These are phyloP conservation scores for Ustulina deusta DNA, from an alignment of 2,329 filamentous ascomycete genomes.

Conservation along the genomic window DNA sequence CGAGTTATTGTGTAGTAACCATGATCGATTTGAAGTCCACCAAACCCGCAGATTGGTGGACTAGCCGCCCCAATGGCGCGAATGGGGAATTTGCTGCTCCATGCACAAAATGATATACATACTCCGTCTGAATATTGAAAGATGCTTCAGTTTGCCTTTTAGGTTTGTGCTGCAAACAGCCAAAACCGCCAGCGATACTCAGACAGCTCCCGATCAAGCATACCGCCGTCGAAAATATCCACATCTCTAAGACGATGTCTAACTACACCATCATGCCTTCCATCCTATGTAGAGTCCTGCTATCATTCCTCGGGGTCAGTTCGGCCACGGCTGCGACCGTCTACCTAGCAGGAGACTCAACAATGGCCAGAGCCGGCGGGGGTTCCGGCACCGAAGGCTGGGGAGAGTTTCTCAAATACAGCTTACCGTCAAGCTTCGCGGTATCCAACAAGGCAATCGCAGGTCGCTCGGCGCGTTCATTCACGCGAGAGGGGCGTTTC, in stretches of 20 bases:
- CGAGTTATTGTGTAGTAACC: conserved; percentile 5
- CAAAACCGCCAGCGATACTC: neutral
- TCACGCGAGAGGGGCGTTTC: conserved; percentile 74
- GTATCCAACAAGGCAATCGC: conserved; percentile 74
- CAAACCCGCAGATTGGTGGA: conserved; percentile 1
- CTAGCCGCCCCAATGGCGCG: conserved; percentile 21
- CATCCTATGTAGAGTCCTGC: conserved; percentile 7
- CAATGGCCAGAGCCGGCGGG: conserved; percentile 65
- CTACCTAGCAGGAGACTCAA: conserved; percentile 71
- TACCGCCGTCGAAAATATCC: neutral
- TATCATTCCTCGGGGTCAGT: conserved; percentile 32
- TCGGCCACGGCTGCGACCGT: conserved; percentile 54
- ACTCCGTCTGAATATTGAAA: neutral
- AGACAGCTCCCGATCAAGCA: too few relatives aligned
- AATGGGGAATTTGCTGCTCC: neutral
- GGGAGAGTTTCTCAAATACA: conserved; percentile 70
- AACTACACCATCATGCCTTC: neutral
- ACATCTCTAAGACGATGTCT: neutral
- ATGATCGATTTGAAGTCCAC: neutral
- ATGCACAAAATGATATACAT: neutral
- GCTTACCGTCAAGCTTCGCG: conserved; percentile 55
- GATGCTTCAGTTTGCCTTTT: neutral
- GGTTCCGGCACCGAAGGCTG: conserved; percentile 66
- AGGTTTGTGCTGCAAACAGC: neutral
- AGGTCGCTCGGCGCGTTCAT: conserved; percentile 75